Evolutionary conservation across 371 early-diverging fungal genomes (phyloP).

Genomic region (Apophysomyces elegans): DNA sequence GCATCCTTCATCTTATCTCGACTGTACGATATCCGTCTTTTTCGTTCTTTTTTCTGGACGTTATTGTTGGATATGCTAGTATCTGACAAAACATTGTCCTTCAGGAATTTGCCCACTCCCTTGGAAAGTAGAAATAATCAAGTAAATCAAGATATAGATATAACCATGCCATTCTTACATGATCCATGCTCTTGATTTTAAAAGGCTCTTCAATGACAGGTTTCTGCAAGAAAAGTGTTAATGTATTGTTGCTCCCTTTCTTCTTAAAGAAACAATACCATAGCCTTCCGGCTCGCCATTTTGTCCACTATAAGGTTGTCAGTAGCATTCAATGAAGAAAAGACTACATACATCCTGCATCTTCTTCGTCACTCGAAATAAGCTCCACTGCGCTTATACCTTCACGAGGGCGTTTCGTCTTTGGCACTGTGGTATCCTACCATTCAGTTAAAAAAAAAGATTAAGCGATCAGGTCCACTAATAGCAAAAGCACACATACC

Average conservation of each 20-base stretch:
- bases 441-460: not conserved
- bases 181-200: not conserved
- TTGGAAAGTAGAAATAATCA: not conserved
- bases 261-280: not conserved
- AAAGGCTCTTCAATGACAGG: not conserved
- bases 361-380: constrained; percentile 3
- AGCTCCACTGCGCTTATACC: not conserved
- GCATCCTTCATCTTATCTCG: not conserved
- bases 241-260: not conserved
- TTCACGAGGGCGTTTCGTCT: not conserved
- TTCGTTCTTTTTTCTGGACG: not conserved
- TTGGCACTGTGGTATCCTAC: not conserved
- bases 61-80: not conserved
- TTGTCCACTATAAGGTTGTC: not conserved
- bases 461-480: not conserved
- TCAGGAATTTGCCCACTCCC: not conserved
- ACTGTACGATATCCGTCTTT: not conserved
- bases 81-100: not conserved
- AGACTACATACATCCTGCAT: not conserved
- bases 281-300: not conserved
- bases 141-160: not conserved
- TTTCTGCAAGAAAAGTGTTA: not conserved
- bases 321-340: not conserved
- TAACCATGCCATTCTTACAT: not conserved
- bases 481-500: not conserved